A percentile compares a stretch with the other conserved stretches of the same genome.
These are phyloP conservation scores for Venturia asperata DNA, from an alignment of 2,329 filamentous ascomycete genomes.

Conservation along the genomic window DNA sequence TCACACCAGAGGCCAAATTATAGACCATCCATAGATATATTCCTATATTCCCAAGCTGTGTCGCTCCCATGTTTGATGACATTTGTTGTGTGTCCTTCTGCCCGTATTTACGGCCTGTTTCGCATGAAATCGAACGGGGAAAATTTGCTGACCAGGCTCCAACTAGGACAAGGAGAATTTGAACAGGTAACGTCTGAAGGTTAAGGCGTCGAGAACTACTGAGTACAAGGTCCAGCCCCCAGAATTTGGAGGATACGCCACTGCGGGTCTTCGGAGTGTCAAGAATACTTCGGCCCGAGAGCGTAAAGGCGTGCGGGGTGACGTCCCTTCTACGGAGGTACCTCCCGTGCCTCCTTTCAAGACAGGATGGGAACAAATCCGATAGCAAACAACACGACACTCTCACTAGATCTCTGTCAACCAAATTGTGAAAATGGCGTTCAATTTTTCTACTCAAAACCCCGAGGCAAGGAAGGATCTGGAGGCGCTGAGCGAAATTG, in stretches of 20 bases:
- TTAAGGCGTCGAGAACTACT: too few species aligned
- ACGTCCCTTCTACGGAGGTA: background rate
- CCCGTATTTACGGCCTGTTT: background rate
- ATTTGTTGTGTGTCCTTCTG: background rate
- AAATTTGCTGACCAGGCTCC: background rate
- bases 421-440: background rate
- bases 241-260: too few species aligned
- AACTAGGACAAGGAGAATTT: too few species aligned
- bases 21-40: conserved; percentile 17
- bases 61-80: background rate
- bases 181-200: too few species aligned
- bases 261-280: too few species aligned
- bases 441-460: background rate
- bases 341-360: too few species aligned
- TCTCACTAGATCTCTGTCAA: too few species aligned
- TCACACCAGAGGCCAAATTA: conserved; percentile 14
- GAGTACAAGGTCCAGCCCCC: too few species aligned
- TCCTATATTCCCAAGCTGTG: background rate
- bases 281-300: background rate
- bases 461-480: background rate
- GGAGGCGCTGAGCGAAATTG: background rate
- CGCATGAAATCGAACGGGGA: background rate
- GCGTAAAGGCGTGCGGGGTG: background rate
- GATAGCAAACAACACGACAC: too few species aligned
- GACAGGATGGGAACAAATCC: too few species aligned